These are phyloP conservation scores for Magnaporthales sp. DNA, from an alignment of 2,329 filamentous ascomycete species.

Conservation along the genomic window DNA sequence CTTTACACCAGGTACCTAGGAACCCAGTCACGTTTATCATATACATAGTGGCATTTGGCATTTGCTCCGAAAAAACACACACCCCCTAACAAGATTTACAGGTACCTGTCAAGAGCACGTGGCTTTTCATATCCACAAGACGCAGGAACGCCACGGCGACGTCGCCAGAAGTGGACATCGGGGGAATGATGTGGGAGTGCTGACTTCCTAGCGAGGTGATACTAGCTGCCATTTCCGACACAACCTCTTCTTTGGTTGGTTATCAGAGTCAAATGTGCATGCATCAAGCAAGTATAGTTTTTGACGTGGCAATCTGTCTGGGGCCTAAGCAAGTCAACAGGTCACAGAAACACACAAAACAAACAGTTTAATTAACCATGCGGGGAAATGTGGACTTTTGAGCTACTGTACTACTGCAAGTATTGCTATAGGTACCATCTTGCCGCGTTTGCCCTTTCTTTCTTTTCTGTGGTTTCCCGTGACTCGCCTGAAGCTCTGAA, in stretches of 20 bases:
- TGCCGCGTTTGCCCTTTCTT: background rate
- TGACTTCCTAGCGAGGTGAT: background rate
- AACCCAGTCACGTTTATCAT: background rate
- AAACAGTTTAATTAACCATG: background rate
- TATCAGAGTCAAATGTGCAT: background rate
- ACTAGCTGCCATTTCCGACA: background rate
- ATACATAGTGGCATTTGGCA: background rate
- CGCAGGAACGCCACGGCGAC: background rate
- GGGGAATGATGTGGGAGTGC: background rate
- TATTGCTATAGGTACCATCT: no score
- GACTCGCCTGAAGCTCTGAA: background rate
- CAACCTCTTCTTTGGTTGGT: background rate
- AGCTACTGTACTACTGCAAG: no score
- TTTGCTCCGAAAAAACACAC: background rate
- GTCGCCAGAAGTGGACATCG: background rate
- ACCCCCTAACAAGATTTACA: background rate
- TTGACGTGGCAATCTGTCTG: background rate
- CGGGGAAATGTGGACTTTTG: background rate
- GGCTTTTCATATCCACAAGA: background rate
- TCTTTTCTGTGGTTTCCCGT: background rate
- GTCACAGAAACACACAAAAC: background rate
- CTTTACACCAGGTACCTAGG: background rate
- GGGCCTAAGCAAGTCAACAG: background rate
- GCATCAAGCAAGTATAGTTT: background rate
- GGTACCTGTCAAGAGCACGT: background rate